phyloP scores from a whole-genome alignment of 495 filamentous ascomycete genomes.

The Aspergillus conjunctus region DNA sequence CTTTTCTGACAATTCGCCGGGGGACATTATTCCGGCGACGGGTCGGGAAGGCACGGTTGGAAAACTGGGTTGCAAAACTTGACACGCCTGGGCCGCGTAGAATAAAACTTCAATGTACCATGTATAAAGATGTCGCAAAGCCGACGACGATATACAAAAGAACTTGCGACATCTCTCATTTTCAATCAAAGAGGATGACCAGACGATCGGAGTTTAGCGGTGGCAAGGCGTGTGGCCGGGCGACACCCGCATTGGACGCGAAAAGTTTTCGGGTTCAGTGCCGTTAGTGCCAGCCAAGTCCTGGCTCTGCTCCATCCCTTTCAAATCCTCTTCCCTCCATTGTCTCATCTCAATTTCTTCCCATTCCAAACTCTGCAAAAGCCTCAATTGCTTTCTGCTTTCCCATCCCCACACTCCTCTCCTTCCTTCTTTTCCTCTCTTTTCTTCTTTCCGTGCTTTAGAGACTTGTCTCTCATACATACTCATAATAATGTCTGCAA shows the following conservation, averaged over 20 bases:
- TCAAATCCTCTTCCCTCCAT: conserved; percentile 34
- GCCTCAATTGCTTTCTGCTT: conserved; percentile 30
- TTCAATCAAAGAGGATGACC: conserved; percentile 26
- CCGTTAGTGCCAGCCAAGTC: conserved; percentile 23
- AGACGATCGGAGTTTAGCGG: conserved; percentile 34
- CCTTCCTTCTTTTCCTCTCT: conserved; percentile 22
- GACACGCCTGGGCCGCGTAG: too few relatives aligned
- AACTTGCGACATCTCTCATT: background rate
- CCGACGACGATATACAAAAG: too few relatives aligned
- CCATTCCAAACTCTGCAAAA: conserved; percentile 26
- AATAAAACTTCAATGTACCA: too few relatives aligned
- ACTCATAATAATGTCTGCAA: conserved; percentile 47
- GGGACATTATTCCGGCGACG: background rate
- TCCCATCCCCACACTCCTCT: conserved; percentile 22
- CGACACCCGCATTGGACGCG: conserved; percentile 39
- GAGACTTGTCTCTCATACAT: conserved; percentile 15
- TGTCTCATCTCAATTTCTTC: conserved; percentile 32
- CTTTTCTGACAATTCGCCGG: background rate
- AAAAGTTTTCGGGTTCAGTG: conserved; percentile 41
- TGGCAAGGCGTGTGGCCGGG: conserved; percentile 29
- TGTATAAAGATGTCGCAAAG: too few relatives aligned
- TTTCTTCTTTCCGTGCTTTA: conserved; percentile 22
- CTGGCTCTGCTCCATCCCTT: conserved; percentile 36
- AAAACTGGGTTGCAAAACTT: background rate
- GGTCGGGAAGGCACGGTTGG: background rate